Percentiles rank a stretch among this genome's conserved stretches.
These are phyloP conservation scores for Tolypocladium tundrense DNA, from an alignment of 2,329 filamentous ascomycete genomes.

Conservation along the genomic window DNA sequence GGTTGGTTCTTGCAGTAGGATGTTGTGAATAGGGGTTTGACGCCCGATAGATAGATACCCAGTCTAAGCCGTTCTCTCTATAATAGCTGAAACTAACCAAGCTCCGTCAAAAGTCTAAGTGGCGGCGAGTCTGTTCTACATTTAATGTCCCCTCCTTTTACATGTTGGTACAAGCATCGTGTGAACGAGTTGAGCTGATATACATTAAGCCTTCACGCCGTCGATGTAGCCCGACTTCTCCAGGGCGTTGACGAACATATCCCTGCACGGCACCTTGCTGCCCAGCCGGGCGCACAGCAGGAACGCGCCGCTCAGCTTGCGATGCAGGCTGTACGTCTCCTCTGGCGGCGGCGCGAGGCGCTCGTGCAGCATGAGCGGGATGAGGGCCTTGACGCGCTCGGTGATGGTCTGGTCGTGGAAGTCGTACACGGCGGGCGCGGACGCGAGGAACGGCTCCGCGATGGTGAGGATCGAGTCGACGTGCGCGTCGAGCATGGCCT, in stretches of 20 bases:
- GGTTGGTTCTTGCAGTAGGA: neutral
- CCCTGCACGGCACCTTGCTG: conserved; percentile 70
- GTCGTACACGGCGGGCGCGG: conserved; percentile 76
- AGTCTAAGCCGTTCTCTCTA: neutral
- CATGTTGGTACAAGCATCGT: neutral
- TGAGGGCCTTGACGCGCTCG: conserved; percentile 76
- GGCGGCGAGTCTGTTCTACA: neutral
- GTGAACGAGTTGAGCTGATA: neutral
- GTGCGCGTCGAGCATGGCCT: conserved; percentile 81
- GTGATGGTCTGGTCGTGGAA: conserved; percentile 94
- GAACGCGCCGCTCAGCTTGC: conserved; percentile 92
- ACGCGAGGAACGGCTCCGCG: conserved; percentile 76
- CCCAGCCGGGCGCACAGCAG: conserved; percentile 79
- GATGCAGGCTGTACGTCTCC: conserved; percentile 92
- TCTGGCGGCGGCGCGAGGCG: conserved; percentile 84
- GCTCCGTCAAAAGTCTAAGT: neutral
- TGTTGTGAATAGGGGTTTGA: neutral
- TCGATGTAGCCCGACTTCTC: conserved; percentile 21
- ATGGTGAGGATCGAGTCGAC: conserved; percentile 80
- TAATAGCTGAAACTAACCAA: neutral
- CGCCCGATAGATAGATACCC: neutral
- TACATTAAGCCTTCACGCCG: neutral
- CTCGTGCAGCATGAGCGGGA: conserved; percentile 89
- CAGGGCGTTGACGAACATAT: conserved; percentile 60
- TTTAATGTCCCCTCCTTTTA: neutral